Percentiles rank a stretch among this genome's conserved stretches.
Evolutionary conservation across 1,284 basidiomycete genomes (phyloP).

Genomic region (Somion occarium): DNA sequence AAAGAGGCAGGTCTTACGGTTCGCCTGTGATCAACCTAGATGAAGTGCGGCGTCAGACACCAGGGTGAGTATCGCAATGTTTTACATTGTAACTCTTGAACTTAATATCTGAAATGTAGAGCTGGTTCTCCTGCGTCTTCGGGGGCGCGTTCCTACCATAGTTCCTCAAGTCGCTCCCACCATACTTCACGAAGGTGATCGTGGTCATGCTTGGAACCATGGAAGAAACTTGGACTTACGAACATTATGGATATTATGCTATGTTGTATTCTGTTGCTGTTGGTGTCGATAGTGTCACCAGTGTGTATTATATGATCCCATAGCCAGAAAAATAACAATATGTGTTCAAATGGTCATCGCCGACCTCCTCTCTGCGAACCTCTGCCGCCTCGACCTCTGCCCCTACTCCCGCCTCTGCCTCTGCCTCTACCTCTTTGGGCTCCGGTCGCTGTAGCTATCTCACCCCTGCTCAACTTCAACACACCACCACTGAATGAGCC

Average conservation of each 20-base stretch:
- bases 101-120: not conserved
- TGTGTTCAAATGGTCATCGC: not conserved
- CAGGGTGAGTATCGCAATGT: not conserved
- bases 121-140: not conserved
- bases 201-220: too few species aligned
- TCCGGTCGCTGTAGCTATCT: slow-evolving; percentile 45
- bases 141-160: not conserved
- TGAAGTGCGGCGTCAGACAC: not conserved
- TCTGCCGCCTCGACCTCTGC: slow-evolving; percentile 1
- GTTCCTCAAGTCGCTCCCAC: not conserved
- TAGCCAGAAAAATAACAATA: not conserved
- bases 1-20: not conserved
- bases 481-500: slow-evolving; percentile 67
- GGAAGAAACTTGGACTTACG: too few species aligned
- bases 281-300: too few species aligned
- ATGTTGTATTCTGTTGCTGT: too few species aligned
- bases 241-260: too few species aligned
- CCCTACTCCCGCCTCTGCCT: slow-evolving; percentile 6
- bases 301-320: too few species aligned
- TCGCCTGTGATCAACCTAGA: not conserved
- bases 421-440: slow-evolving; percentile 3
- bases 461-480: slow-evolving; percentile 56
- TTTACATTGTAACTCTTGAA: not conserved
- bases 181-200: not conserved
- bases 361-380: not conserved